These are phyloP conservation scores for Musa schizocarpa DNA, from an alignment of 176 grass and related monocot species.

Conservation along the genomic window DNA sequence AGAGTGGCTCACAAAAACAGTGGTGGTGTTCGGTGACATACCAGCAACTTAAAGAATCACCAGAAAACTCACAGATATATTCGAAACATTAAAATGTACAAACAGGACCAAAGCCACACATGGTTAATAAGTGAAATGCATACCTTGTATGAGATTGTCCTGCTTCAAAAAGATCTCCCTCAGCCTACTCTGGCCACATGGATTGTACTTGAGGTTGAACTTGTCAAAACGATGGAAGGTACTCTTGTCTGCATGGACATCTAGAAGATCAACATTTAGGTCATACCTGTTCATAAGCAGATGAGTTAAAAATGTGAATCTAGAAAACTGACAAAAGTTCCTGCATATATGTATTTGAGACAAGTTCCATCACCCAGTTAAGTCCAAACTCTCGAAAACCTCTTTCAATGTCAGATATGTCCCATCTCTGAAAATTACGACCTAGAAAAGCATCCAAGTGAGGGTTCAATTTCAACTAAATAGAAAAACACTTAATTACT, in stretches of 20 bases:
- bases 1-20: too few relatives aligned
- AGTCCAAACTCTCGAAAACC: slow-evolving; percentile 91
- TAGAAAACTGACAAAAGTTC: slow-evolving; percentile 3
- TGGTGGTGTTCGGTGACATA: too few relatives aligned
- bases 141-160: slow-evolving; percentile 97
- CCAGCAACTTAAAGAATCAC: too few relatives aligned
- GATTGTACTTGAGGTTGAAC: slow-evolving; percentile 97
- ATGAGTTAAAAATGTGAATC: slow-evolving; percentile 2
- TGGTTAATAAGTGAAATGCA: neutral
- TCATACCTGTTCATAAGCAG: slow-evolving; percentile 51
- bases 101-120: neutral
- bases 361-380: slow-evolving; percentile 62
- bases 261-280: slow-evolving; percentile 93
- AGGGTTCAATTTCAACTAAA: neutral
- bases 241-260: slow-evolving; percentile 96
- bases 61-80: too few relatives aligned
- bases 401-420: slow-evolving; percentile 94
- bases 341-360: too few relatives aligned
- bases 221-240: slow-evolving; percentile 99
- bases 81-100: neutral
- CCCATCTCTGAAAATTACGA: slow-evolving; percentile 96
- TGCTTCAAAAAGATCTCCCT: slow-evolving; percentile 96
- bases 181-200: slow-evolving; percentile 82
- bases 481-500: neutral
- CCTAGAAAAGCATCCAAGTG: slow-evolving; percentile 37